Evolutionary conservation across 2,329 filamentous ascomycete genomes (phyloP).

Genomic region (Plectosphaerella plurivora): DNA sequence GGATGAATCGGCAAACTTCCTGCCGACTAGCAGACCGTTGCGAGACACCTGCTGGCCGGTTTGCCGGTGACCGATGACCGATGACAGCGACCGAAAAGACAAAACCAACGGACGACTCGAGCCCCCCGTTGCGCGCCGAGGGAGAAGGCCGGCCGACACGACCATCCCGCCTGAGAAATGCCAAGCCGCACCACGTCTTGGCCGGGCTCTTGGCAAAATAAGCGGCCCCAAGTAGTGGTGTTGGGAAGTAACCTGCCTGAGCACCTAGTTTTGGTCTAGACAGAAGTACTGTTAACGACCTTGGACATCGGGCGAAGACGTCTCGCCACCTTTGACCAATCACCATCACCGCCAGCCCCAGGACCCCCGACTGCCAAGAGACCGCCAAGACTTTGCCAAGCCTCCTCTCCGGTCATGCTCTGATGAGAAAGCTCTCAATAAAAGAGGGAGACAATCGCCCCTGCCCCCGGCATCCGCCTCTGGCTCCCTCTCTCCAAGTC

Average conservation of each 20-base stretch:
- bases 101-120: background rate
- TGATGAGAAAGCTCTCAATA: slow-evolving; percentile 1
- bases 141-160: background rate
- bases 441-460: slow-evolving; percentile 1
- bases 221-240: background rate
- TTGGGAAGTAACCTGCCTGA: background rate
- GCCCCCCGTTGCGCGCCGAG: background rate
- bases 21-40: background rate
- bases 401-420: slow-evolving; percentile 1
- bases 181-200: slow-evolving; percentile 6
- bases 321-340: background rate
- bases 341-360: background rate
- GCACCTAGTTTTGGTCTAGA: fast-evolving
- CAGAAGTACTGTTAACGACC: background rate
- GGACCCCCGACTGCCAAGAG: slow-evolving; percentile 3
- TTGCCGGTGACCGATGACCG: background rate
- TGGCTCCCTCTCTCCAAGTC: background rate
- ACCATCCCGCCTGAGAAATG: slow-evolving; percentile 1
- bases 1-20: background rate
- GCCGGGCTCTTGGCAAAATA: slow-evolving; percentile 2
- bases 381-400: slow-evolving; percentile 3
- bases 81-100: background rate
- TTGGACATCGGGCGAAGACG: background rate
- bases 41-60: background rate
- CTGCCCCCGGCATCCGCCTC: background rate